Percentiles rank a stretch among this genome's conserved stretches.
Conservation (phyloP, 2,329 filamentous ascomycete species). For the Hypoxylon sp. region DNA sequence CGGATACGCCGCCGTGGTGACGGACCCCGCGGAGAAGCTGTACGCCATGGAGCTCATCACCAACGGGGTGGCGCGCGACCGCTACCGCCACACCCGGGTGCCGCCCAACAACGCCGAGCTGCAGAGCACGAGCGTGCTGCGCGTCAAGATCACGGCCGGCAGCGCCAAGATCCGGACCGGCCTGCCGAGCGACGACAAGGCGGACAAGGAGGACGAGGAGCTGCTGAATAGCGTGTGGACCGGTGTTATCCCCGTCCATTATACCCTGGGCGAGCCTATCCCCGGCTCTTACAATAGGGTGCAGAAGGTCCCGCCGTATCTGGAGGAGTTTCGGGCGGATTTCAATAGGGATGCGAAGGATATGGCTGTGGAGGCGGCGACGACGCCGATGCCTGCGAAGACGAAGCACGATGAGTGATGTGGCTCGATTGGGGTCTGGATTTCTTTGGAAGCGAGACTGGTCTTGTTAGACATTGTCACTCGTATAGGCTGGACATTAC, state of each 20-base stretch:
- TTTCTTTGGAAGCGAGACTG: not conserved
- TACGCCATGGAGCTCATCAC: constrained; percentile 86
- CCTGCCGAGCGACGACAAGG: constrained; percentile 67
- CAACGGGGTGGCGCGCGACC: constrained; percentile 74
- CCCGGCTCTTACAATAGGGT: constrained; percentile 70
- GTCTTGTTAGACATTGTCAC: not conserved
- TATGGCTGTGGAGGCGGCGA: constrained; percentile 43
- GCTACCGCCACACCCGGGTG: constrained; percentile 76
- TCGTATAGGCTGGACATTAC: constrained; percentile 13
- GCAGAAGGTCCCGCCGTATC: constrained; percentile 70
- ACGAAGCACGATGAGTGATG: constrained; percentile 38
- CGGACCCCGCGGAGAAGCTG: constrained; percentile 75
- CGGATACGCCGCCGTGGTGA: constrained; percentile 77
- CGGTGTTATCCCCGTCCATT: constrained; percentile 72
- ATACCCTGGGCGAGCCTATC: constrained; percentile 72
- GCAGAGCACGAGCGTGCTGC: constrained; percentile 78
- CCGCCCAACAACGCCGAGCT: constrained; percentile 81
- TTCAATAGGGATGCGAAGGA: constrained; percentile 51
- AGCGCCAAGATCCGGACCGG: constrained; percentile 81
- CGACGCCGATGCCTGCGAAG: constrained; percentile 41
- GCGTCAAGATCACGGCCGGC: constrained; percentile 75
- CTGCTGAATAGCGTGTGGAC: constrained; percentile 64
- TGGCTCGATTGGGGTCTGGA: not conserved
- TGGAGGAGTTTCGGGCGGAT: constrained; percentile 60
- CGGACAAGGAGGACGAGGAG: constrained; percentile 60